phyloP scores from a whole-genome alignment of 2,329 filamentous ascomycete species.

The Ilyonectria sp. region DNA sequence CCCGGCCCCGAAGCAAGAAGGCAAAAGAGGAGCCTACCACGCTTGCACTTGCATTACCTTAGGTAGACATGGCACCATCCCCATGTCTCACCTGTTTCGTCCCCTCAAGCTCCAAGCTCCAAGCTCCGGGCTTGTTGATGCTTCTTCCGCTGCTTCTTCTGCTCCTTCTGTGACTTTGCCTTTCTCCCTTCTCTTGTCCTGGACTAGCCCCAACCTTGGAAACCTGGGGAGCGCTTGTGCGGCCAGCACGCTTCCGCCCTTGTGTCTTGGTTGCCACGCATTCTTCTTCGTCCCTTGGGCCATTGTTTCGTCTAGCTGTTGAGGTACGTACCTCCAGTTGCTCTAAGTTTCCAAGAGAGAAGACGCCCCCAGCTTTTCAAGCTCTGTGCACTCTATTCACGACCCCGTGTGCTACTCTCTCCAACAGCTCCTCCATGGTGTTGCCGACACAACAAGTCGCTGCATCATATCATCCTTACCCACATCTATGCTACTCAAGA shows the following conservation, averaged over 20 bases:
- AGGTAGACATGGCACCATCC: not conserved
- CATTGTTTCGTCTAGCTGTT: not conserved
- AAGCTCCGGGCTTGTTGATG: constrained; percentile 9
- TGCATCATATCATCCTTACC: not conserved
- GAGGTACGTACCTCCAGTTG: not conserved
- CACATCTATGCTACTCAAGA: not conserved
- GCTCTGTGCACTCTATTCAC: not conserved
- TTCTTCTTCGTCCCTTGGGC: not conserved
- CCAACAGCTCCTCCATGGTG: not conserved
- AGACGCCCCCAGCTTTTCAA: not conserved
- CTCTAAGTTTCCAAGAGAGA: not conserved
- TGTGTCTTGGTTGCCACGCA: constrained; percentile 15
- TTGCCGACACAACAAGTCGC: not conserved
- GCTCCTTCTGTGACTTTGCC: constrained; percentile 15
- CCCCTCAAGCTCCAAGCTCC: not conserved
- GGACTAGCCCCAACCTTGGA: constrained; percentile 34
- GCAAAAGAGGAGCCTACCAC: not conserved
- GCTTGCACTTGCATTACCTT: not conserved
- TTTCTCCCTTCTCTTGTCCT: constrained; percentile 27
- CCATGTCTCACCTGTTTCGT: not conserved
- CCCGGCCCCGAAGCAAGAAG: not conserved
- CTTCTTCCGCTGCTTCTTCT: constrained; percentile 28
- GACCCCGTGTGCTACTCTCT: not conserved
- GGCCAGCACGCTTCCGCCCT: not conserved
- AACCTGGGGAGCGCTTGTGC: not conserved